Base-by-base conservation (phyloP, 768 basidiomycete species). In the Baorangia bicolor region DNA sequence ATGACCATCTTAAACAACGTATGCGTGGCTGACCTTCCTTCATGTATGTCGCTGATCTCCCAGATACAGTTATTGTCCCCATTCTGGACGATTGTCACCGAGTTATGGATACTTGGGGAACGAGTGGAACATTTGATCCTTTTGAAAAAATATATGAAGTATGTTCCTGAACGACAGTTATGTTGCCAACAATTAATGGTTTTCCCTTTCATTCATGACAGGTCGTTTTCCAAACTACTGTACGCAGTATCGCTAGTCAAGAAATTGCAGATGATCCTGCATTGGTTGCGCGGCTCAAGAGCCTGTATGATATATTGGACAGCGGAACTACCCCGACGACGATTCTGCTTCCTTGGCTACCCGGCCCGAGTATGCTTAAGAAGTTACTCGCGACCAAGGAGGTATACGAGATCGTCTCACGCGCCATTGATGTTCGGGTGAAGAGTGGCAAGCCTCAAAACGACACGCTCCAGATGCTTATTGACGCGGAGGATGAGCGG, bases 261-360 rank as follows among this genome's bases (percentile, higher is more conserved):
- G 90, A 91, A 68, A 84, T 91, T 42, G 84, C 89, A 18, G 80
- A 87, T 60, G 82, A 90, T 64, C 74, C 83, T 35, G 76, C 64
- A 23, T 72, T 81, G 49, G 90, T 90, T 59, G 73, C 76, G 41
- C 84, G 82, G 21, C 78, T 91, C 55, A 85, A 84, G 66, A 66
- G 66, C 47, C 73, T 90, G 48, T 90, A 90, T 62, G 86, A 90
- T 64, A 75, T 71, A 34, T 76, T 92, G 51, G 90, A 92, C 63
- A 74, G 73, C 18, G 84, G 84, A 42, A 90, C 87, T 3, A 90
- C 89, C 0, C 87, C 88, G 1, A 79, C 84, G 2, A 86, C 85
- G 4, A 78, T 92, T 52, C 78, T 92, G 16, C 70, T 89, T 30
- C 89, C 89, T 35, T 91, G 89, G 89, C 73, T 91, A 46, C 89